phyloP scores from a whole-genome alignment of 352 stramenopile species.

The Phytophthora nicotianae region DNA sequence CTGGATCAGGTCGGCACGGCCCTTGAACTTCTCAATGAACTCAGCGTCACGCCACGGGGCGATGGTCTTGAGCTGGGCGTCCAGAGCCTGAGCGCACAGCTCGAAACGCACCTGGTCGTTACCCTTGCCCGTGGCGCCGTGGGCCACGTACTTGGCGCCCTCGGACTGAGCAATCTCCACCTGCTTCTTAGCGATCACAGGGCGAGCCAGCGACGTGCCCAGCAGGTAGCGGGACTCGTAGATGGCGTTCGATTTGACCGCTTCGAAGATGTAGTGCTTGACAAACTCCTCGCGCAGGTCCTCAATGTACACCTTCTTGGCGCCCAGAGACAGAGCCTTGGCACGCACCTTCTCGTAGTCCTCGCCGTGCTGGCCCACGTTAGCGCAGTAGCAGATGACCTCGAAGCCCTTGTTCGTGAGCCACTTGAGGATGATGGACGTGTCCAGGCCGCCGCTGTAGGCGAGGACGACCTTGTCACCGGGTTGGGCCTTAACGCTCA shows the following conservation, averaged over 20 bases:
- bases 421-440: slow-evolving; percentile 99
- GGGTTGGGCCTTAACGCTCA: slow-evolving; percentile 74
- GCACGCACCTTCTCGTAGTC: slow-evolving; percentile 95
- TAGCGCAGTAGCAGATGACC: slow-evolving; percentile 99
- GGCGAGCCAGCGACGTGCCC: slow-evolving; percentile 97
- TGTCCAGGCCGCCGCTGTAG: slow-evolving; percentile 98
- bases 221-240: slow-evolving; percentile 98
- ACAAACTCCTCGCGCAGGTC: slow-evolving; percentile 99
- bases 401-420: slow-evolving; percentile 98
- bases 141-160: slow-evolving; percentile 93
- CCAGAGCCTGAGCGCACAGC: slow-evolving; percentile 97
- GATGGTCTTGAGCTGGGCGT: slow-evolving; percentile 96
- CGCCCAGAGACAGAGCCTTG: slow-evolving; percentile 85
- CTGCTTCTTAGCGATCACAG: slow-evolving; percentile 98
- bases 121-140: slow-evolving; percentile 98
- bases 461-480: slow-evolving; percentile 95
- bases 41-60: slow-evolving; percentile 97
- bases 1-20: slow-evolving; percentile 94
- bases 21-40: slow-evolving; percentile 99
- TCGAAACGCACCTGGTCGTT: slow-evolving; percentile 99
- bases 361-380: slow-evolving; percentile 97
- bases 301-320: slow-evolving; percentile 93
- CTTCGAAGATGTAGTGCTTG: slow-evolving; percentile 92
- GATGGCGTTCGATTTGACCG: slow-evolving; percentile 96
- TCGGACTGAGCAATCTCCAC: slow-evolving; percentile 94